These are phyloP conservation scores for Margaritispora aquatica DNA, from an alignment of 495 filamentous ascomycete genomes.

Conservation along the genomic window DNA sequence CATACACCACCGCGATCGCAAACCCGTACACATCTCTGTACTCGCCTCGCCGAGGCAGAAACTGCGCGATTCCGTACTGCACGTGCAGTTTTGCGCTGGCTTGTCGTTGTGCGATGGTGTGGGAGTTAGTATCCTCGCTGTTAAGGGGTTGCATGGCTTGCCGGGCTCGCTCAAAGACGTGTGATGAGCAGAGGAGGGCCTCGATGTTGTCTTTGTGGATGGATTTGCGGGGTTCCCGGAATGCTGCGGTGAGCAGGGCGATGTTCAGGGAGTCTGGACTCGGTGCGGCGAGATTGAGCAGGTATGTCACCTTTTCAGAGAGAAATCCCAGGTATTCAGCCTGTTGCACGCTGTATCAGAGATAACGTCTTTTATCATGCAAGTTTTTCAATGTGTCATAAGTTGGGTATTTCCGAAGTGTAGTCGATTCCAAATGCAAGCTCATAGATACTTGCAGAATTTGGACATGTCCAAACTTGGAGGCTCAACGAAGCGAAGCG, in stretches of 20 bases:
- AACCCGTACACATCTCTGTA: slow-evolving; percentile 39
- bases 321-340: too few species aligned
- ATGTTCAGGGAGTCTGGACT: too few species aligned
- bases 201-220: slow-evolving; percentile 24
- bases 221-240: background rate
- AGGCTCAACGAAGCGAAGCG: too few species aligned
- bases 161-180: slow-evolving; percentile 41
- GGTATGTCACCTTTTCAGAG: too few species aligned
- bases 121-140: background rate
- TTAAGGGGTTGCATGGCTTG: background rate
- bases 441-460: too few species aligned
- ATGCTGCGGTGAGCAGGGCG: background rate
- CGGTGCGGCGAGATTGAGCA: too few species aligned
- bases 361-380: too few species aligned
- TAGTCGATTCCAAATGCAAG: too few species aligned
- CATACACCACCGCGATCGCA: slow-evolving; percentile 57
- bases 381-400: too few species aligned
- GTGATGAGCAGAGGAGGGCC: slow-evolving; percentile 45
- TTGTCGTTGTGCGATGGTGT: slow-evolving; percentile 34
- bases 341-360: too few species aligned
- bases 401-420: too few species aligned
- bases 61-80: slow-evolving; percentile 47
- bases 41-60: slow-evolving; percentile 25
- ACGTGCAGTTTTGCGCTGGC: slow-evolving; percentile 56
- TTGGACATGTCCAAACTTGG: too few species aligned